These are phyloP conservation scores for Dillenia turbinata DNA, from an alignment of 164 flowering plant genomes.

Conservation along the genomic window DNA sequence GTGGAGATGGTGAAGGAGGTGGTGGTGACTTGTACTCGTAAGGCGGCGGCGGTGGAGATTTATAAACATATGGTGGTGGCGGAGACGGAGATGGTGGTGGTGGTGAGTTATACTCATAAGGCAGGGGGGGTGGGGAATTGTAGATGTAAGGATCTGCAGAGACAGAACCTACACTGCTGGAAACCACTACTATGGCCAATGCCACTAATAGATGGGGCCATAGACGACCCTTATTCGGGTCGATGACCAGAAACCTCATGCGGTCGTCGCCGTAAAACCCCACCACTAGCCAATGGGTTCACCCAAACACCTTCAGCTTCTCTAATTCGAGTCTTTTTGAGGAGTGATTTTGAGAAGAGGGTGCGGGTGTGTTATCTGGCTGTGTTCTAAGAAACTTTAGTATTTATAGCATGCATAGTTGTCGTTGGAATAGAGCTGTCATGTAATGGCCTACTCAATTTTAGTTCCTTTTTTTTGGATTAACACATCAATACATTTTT, in stretches of 20 bases:
- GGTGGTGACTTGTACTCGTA: constrained; percentile 49
- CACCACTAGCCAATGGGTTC: constrained; percentile 4
- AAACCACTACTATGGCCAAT: constrained; percentile 21
- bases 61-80: constrained; percentile 15
- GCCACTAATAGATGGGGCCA: constrained; percentile 29
- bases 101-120: constrained; percentile 22
- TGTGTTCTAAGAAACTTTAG: too few relatives aligned
- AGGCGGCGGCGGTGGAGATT: constrained; percentile 37
- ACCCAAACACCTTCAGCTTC: too few relatives aligned
- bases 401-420: too few relatives aligned
- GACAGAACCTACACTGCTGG: constrained; percentile 25
- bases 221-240: constrained; percentile 23
- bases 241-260: constrained; percentile 17
- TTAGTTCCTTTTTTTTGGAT: too few relatives aligned
- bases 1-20: constrained; percentile 30
- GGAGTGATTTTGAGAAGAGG: too few relatives aligned
- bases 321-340: too few relatives aligned
- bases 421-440: too few relatives aligned
- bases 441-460: too few relatives aligned
- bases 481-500: too few relatives aligned
- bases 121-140: constrained; percentile 25
- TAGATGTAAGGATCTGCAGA: constrained; percentile 34
- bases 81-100: constrained; percentile 27
- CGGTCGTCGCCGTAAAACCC: neutral
- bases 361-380: too few relatives aligned